Evolutionary conservation across 164 flowering plant species (phyloP), one percentile per base, ranked within the genome.

Genomic region (Berberis vulgaris): DNA sequence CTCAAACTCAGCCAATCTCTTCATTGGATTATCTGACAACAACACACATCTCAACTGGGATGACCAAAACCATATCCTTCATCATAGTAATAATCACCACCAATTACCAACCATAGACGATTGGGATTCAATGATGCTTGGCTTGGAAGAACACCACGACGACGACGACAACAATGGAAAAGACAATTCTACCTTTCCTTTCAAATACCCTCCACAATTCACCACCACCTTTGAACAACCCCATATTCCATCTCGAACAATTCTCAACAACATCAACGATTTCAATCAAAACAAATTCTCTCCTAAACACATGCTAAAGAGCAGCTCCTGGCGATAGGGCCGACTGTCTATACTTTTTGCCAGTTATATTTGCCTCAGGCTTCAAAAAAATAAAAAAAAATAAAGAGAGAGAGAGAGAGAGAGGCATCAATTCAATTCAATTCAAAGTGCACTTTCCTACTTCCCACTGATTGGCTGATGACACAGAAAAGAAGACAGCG

Each of bases 61-160:
- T 26, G 76, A 65, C 44, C 53, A 58, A 11, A 43, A 11, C 7
- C 52, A 53, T 3, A 26, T 43, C 7, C 61, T 53, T n/a, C 59
- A 41, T 49, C 64, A 64, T 56, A 5, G 12, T 50, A 2, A 2
- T 8, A 2, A 5, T 41, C 60, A 39, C 41, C 78, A 60, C 44
- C 66, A 78, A 60, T 79, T 65, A 38, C 71, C 64, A 53, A 68
- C 84, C 58, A 26, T 26, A 26, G 95, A 82, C 3, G 86, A 81
- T 45, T 89, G 85, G 91, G 97, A 91, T 68, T 80, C 96, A 10
- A 68, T 83, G 71, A 68, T 85, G 74, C 70, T 76, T 57, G 86
- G 77, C 7, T 71, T 89, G 50, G 87, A 78, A 7, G 73, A 26
- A 26, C 26, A 26, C 26, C 26, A 26, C 26, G 26, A 26, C 26